Conservation (phyloP, 352 stramenopile species). For the Pythium sp. region DNA sequence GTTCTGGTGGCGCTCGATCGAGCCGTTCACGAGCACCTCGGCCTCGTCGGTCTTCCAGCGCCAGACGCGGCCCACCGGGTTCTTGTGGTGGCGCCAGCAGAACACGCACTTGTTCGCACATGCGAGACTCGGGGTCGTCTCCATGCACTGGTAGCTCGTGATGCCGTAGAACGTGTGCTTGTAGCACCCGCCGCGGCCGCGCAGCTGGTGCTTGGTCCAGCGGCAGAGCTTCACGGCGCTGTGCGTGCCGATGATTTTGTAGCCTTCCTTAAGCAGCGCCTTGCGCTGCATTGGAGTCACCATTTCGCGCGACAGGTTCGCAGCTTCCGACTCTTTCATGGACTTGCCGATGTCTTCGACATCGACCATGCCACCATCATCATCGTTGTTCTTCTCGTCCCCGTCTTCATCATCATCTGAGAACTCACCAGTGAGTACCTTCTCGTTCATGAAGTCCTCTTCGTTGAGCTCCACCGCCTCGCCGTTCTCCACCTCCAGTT, state of each 20-base stretch:
- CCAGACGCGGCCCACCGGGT: constrained; percentile 97
- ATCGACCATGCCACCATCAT: constrained; percentile 64
- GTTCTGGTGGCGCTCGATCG: constrained; percentile 86
- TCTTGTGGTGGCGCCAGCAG: constrained; percentile 99
- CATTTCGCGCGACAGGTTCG: constrained; percentile 87
- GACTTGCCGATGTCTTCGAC: constrained; percentile 85
- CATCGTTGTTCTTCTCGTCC: constrained; percentile 24
- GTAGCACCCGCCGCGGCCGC: constrained; percentile 96
- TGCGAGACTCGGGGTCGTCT: constrained; percentile 95
- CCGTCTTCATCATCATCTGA: constrained; percentile 65
- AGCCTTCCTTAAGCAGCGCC: constrained; percentile 96
- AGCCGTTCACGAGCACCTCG: constrained; percentile 92
- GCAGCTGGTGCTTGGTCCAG: constrained; percentile 98
- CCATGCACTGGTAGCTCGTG: constrained; percentile 99
- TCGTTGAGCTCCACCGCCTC: constrained; percentile 70
- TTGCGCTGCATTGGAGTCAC: constrained; percentile 94
- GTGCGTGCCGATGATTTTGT: constrained; percentile 98
- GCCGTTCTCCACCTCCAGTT: constrained; percentile 43
- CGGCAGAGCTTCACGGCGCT: constrained; percentile 98
- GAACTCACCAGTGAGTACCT: constrained; percentile 68
- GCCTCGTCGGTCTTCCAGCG: constrained; percentile 97
- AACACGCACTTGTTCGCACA: constrained; percentile 99
- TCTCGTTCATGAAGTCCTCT: constrained; percentile 86
- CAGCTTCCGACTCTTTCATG: constrained; percentile 83
- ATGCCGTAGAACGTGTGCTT: constrained; percentile 99